These are phyloP conservation scores for Ricinus communis DNA, from an alignment of 345 rosid genomes.

Conservation along the genomic window DNA sequence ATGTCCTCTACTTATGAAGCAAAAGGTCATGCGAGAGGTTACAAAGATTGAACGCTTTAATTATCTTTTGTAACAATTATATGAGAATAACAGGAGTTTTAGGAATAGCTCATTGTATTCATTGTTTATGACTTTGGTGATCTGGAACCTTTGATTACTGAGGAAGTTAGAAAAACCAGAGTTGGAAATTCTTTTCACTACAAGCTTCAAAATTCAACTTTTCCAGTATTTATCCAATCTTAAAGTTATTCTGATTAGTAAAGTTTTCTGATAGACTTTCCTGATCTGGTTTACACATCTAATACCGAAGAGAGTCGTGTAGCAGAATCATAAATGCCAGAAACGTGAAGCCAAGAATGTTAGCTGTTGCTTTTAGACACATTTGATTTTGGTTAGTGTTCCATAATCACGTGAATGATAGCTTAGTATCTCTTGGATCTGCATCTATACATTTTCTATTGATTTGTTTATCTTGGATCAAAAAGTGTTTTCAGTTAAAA, in stretches of 20 bases:
- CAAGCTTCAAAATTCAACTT: not conserved
- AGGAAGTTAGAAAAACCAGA: not conserved
- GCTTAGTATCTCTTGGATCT: not conserved
- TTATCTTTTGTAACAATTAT: not conserved
- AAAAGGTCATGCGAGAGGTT: not conserved
- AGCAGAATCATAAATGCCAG: not conserved
- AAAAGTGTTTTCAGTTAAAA: not conserved
- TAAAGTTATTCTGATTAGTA: not conserved
- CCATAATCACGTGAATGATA: not conserved
- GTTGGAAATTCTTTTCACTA: not conserved
- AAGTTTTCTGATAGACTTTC: not conserved
- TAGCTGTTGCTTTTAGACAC: not conserved
- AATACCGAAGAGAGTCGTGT: not conserved
- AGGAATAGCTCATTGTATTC: not conserved
- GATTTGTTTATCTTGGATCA: not conserved
- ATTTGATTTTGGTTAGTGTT: not conserved
- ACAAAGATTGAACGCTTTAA: no score
- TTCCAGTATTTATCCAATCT: not conserved
- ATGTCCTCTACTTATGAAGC: no score
- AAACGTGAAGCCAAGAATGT: conserved; percentile 1
- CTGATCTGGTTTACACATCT: not conserved
- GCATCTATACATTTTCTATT: not conserved
- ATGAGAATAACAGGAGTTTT: not conserved
- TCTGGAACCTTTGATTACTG: not conserved
- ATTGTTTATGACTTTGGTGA: not conserved